Percentiles rank a stretch among this genome's conserved stretches.
Evolutionary conservation across 2,329 filamentous ascomycete genomes (phyloP).

Genomic region (Chaetomiaceae sp.): DNA sequence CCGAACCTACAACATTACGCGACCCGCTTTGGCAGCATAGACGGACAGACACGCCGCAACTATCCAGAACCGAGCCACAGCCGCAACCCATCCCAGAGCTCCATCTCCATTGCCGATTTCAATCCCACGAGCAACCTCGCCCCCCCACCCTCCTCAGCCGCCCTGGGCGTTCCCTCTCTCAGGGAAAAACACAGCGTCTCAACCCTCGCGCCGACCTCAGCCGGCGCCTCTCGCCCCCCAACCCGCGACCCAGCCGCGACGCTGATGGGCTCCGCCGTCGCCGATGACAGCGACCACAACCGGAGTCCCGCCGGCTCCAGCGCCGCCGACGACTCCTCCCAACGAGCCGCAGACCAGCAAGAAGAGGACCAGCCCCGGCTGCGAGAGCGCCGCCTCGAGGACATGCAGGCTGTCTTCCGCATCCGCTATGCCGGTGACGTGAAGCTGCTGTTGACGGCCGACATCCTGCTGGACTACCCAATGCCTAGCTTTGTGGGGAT

Average conservation of each 20-base stretch:
- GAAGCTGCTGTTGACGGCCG: conserved; percentile 80
- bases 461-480: conserved; percentile 94
- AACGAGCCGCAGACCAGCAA: background rate
- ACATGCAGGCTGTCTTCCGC: conserved; percentile 87
- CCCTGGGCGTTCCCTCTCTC: conserved; percentile 28
- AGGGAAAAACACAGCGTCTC: conserved; percentile 58
- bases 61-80: conserved; percentile 20
- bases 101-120: conserved; percentile 27
- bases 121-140: conserved; percentile 11
- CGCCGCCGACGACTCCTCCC: background rate
- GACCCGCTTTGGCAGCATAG: background rate
- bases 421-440: conserved; percentile 86
- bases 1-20: conserved; percentile 19
- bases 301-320: background rate
- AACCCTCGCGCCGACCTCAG: conserved; percentile 51
- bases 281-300: conserved; percentile 30
- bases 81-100: conserved; percentile 28
- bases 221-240: conserved; percentile 46
- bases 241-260: conserved; percentile 43
- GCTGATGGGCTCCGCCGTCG: conserved; percentile 33
- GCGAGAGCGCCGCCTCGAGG: conserved; percentile 71
- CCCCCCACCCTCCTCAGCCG: conserved; percentile 1
- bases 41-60: background rate
- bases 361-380: conserved; percentile 34
- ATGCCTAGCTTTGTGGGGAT: conserved; percentile 98